phyloP scores from a whole-genome alignment of 352 stramenopile genomes.

The Globisporangium lucens region DNA sequence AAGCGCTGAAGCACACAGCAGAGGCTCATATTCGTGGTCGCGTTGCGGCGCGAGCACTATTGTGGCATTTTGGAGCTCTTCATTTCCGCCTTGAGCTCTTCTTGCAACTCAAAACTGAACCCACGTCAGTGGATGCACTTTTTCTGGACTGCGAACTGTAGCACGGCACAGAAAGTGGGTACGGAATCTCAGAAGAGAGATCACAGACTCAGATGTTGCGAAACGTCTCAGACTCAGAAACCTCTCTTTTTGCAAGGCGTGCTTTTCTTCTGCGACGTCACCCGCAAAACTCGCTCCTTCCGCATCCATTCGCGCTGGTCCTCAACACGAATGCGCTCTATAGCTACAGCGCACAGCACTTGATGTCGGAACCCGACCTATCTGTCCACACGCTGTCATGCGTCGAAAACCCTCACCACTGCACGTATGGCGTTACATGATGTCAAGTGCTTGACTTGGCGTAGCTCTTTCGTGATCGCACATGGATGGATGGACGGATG shows the following conservation, averaged over 20 bases:
- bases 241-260: not conserved
- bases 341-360: not conserved
- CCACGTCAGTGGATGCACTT: not conserved
- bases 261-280: not conserved
- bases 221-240: constrained; percentile 1
- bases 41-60: not conserved
- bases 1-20: not conserved
- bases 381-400: not conserved
- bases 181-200: not conserved
- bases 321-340: not conserved
- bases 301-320: not conserved
- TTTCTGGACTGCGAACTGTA: not conserved
- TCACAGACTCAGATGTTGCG: not conserved
- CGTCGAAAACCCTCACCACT: not conserved
- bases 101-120: not conserved
- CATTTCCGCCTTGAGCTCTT: too few species aligned
- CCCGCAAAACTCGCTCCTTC: not conserved
- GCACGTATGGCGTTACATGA: not conserved
- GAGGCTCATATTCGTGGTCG: not conserved
- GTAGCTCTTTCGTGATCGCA: not conserved
- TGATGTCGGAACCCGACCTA: not conserved
- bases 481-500: not conserved
- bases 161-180: not conserved
- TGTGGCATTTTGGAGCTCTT: not conserved
- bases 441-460: not conserved